Evolutionary conservation across 2,329 filamentous ascomycete species (phyloP).

Genomic region (Fusarium pininemorale): DNA sequence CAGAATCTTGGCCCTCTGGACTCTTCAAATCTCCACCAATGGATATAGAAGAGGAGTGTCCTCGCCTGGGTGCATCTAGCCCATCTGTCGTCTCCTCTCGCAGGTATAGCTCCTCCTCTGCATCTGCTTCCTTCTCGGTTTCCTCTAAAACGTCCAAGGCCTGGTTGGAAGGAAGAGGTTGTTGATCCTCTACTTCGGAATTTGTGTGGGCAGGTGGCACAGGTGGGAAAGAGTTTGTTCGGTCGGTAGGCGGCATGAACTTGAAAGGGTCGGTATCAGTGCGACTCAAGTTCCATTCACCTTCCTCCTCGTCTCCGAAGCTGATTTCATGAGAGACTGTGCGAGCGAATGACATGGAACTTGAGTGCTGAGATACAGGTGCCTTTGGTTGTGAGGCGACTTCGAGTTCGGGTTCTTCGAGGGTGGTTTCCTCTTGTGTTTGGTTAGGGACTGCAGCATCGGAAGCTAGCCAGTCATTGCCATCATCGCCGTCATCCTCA

Average conservation of each 20-base stretch:
- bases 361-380: conserved; percentile 63
- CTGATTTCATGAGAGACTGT: conserved; percentile 71
- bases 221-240: conserved; percentile 71
- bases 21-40: conserved; percentile 56
- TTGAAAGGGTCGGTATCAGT: conserved; percentile 67
- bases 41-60: conserved; percentile 46
- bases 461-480: conserved; percentile 40
- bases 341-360: conserved; percentile 70
- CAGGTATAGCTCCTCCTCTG: conserved; percentile 51
- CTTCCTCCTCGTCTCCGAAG: conserved; percentile 68
- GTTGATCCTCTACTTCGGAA: conserved; percentile 44
- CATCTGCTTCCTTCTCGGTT: conserved; percentile 58
- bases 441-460: conserved; percentile 24
- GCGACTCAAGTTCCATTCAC: conserved; percentile 64
- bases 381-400: conserved; percentile 31
- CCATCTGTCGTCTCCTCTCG: conserved; percentile 22
- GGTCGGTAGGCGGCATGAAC: conserved; percentile 65
- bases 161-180: conserved; percentile 59
- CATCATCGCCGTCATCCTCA: conserved; percentile 39
- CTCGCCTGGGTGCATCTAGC: conserved; percentile 24
- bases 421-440: conserved; percentile 11
- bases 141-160: conserved; percentile 64
- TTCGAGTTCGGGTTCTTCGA: conserved; percentile 22
- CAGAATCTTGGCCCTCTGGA: conserved; percentile 54
- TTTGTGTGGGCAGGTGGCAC: conserved; percentile 56